phyloP scores from a whole-genome alignment of 257 asterid species.

The Apocynum venetum region DNA sequence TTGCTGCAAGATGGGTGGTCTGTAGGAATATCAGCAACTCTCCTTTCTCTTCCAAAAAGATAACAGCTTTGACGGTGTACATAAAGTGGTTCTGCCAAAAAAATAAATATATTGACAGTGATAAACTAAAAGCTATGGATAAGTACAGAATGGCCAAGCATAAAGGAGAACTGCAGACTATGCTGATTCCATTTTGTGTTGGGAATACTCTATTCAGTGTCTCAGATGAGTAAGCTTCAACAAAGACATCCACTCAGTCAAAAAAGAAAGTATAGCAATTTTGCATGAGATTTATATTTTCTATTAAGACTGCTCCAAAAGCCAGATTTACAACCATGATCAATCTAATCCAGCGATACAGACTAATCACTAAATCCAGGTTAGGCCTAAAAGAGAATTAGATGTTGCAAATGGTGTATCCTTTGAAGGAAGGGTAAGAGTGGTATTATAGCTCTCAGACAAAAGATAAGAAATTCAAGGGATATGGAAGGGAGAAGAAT shows the following conservation, averaged over 20 bases:
- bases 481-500: background rate
- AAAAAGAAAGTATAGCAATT: background rate
- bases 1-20: conserved; percentile 99
- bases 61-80: conserved; percentile 95
- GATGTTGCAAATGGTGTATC: background rate
- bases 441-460: background rate
- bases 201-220: background rate
- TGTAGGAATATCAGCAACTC: conserved; percentile 91
- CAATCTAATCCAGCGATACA: background rate
- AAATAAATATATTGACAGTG: background rate
- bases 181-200: background rate
- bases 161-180: background rate
- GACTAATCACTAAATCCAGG: background rate
- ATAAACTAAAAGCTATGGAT: conserved; percentile 1
- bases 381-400: background rate
- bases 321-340: background rate
- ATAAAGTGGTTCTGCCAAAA: conserved; percentile 71
- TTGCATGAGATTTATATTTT: background rate
- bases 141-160: background rate
- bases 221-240: background rate
- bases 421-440: background rate
- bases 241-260: background rate
- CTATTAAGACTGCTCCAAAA: background rate
- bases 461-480: background rate
- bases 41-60: conserved; percentile 97